phyloP scores from a whole-genome alignment of 345 rosid species.

The Schrenkiella parvula region DNA sequence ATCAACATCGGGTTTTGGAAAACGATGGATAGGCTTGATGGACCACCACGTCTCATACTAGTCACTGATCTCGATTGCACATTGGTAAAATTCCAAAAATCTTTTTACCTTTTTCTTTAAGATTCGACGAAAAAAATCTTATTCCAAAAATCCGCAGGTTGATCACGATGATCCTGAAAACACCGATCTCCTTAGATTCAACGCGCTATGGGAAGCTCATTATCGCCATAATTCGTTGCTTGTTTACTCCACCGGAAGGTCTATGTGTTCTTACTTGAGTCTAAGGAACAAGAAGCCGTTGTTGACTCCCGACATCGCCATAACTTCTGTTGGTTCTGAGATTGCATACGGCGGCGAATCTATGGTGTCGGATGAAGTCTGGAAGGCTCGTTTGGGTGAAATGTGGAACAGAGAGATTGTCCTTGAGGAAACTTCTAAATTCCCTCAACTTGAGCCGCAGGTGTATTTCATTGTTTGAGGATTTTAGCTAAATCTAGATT shows the following conservation, averaged over 20 bases:
- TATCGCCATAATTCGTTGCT: constrained; percentile 72
- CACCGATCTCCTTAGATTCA: constrained; percentile 66
- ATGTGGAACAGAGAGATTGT: constrained; percentile 71
- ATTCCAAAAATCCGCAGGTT: constrained; percentile 42
- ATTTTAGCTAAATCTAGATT: background rate
- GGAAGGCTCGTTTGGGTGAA: constrained; percentile 58
- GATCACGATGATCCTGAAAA: constrained; percentile 74
- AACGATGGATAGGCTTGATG: constrained; percentile 56
- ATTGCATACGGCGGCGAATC: constrained; percentile 71
- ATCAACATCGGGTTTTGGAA: background rate
- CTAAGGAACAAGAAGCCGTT: constrained; percentile 63
- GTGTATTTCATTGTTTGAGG: constrained; percentile 21
- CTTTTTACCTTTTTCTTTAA: background rate
- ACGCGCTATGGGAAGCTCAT: constrained; percentile 80
- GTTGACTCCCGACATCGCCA: constrained; percentile 73
- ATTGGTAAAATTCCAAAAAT: constrained; percentile 45
- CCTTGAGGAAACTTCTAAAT: constrained; percentile 60
- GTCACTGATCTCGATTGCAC: constrained; percentile 90
- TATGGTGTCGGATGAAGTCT: constrained; percentile 56
- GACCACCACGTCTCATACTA: constrained; percentile 65
- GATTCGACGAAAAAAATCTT: background rate
- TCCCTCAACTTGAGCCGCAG: constrained; percentile 69
- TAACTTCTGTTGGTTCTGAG: constrained; percentile 89
- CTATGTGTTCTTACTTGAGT: constrained; percentile 48
- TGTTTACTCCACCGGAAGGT: constrained; percentile 82